Evolutionary conservation across 495 filamentous ascomycete species (phyloP).

Genomic region (Xylaria grammica): DNA sequence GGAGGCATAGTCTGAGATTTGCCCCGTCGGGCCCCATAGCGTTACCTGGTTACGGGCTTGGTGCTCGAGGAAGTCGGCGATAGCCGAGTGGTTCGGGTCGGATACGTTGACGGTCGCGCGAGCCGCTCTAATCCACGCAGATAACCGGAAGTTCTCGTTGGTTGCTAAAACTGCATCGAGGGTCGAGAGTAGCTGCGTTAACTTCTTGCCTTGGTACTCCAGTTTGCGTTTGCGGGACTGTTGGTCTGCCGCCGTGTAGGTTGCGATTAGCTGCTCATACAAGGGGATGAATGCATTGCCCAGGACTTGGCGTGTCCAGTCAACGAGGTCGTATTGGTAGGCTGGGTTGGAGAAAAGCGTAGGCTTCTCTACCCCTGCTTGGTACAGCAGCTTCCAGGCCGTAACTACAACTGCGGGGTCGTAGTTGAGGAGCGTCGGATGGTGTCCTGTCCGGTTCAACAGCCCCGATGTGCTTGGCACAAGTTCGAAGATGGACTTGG

Average conservation of each 20-base stretch:
- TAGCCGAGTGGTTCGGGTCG: constrained; percentile 6
- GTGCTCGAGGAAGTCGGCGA: constrained; percentile 52
- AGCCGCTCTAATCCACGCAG: constrained; percentile 49
- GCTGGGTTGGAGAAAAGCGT: constrained; percentile 51
- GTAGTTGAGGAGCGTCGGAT: constrained; percentile 53
- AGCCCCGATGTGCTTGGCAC: constrained; percentile 47
- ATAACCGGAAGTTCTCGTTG: constrained; percentile 51
- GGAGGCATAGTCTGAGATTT: constrained; percentile 58
- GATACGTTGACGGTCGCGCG: constrained; percentile 42
- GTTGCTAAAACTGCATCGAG: constrained; percentile 54
- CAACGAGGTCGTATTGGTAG: constrained; percentile 57
- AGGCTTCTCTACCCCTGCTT: constrained; percentile 41
- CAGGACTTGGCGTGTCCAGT: constrained; percentile 57
- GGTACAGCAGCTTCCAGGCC: constrained; percentile 49
- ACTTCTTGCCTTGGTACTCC: constrained; percentile 32
- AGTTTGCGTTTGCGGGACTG: constrained; percentile 26
- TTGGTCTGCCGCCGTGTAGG: constrained; percentile 36
- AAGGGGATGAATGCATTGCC: constrained; percentile 51
- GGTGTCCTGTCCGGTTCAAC: constrained; percentile 45
- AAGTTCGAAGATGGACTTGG: constrained; percentile 55
- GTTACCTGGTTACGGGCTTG: constrained; percentile 61
- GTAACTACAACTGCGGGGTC: constrained; percentile 43
- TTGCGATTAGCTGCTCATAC: constrained; percentile 45
- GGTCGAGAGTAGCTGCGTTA: constrained; percentile 42
- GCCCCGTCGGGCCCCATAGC: constrained; percentile 56